These are phyloP conservation scores for Candida nemodendra DNA, from an alignment of 805 yeast species.

Conservation along the genomic window DNA sequence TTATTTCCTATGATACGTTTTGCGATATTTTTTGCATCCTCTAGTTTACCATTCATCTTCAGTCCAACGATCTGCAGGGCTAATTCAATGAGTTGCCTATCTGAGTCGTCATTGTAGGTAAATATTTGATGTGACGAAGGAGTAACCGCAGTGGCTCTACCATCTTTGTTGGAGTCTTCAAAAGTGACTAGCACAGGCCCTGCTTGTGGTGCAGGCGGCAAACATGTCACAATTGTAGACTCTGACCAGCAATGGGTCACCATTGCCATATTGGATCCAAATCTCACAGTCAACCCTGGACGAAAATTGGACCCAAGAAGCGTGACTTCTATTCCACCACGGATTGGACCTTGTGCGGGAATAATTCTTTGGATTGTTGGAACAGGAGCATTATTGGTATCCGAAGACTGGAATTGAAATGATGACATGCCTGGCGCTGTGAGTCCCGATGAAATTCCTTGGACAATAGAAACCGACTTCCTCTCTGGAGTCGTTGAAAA, in stretches of 20 bases:
- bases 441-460: neutral
- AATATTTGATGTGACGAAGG: constrained; percentile 56
- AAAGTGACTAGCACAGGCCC: constrained; percentile 94
- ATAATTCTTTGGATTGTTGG: constrained; percentile 83
- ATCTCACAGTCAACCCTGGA: constrained; percentile 78
- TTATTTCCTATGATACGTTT: constrained; percentile 79
- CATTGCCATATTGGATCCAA: constrained; percentile 76
- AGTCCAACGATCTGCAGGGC: constrained; percentile 96
- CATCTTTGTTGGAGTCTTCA: constrained; percentile 29
- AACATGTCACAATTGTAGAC: constrained; percentile 85
- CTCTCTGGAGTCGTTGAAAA: constrained; percentile 34
- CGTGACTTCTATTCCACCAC: constrained; percentile 97
- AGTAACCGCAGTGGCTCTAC: constrained; percentile 14
- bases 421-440: constrained; percentile 4
- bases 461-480: constrained; percentile 9
- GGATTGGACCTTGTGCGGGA: constrained; percentile 92
- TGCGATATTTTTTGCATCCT: constrained; percentile 93
- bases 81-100: constrained; percentile 87
- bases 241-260: constrained; percentile 97
- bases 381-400: too few species aligned
- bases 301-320: constrained; percentile 83
- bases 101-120: constrained; percentile 94
- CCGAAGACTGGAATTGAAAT: constrained; percentile 7
- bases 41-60: constrained; percentile 93
- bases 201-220: constrained; percentile 87